A percentile compares a stretch with the other conserved stretches of the same genome.
phyloP scores from a whole-genome alignment of 352 stramenopile genomes.

The Pythium oligandrum region DNA sequence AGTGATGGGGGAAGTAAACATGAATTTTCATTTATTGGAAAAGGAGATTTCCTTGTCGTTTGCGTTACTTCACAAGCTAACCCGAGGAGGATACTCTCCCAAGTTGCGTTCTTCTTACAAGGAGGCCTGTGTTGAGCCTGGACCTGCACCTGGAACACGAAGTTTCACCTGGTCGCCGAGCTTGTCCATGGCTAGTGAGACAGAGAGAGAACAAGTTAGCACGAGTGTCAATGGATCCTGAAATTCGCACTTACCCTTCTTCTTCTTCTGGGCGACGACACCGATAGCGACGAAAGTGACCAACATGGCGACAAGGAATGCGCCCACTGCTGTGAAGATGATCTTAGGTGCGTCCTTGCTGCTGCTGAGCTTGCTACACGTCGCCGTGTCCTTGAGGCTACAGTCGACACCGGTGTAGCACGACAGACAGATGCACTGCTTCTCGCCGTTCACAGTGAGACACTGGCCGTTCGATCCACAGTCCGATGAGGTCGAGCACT shows the following conservation, averaged over 20 bases:
- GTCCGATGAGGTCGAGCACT: conserved; percentile 56
- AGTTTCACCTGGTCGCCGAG: conserved; percentile 60
- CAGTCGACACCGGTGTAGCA: conserved; percentile 80
- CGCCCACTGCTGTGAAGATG: conserved; percentile 69
- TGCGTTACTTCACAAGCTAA: background rate
- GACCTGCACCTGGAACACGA: conserved; percentile 28
- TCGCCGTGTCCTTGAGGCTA: conserved; percentile 67
- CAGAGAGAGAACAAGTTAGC: conserved; percentile 4
- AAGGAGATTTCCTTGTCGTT: background rate
- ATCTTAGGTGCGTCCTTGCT: conserved; percentile 52
- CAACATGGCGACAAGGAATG: conserved; percentile 69
- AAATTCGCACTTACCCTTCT: conserved; percentile 39
- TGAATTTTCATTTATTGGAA: background rate
- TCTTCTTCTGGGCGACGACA: conserved; percentile 67
- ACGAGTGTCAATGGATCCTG: background rate
- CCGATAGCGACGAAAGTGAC: conserved; percentile 71
- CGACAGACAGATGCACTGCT: conserved; percentile 61
- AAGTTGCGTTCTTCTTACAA: conserved; percentile 9
- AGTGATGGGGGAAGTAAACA: background rate
- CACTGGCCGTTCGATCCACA: conserved; percentile 78
- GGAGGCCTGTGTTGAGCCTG: conserved; percentile 24
- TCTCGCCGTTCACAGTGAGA: conserved; percentile 50
- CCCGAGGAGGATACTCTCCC: too few relatives aligned
- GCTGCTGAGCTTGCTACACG: conserved; percentile 59
- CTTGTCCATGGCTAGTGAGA: conserved; percentile 46